Conservation (phyloP, 306 rosid species). For the Casuarina glauca region DNA sequence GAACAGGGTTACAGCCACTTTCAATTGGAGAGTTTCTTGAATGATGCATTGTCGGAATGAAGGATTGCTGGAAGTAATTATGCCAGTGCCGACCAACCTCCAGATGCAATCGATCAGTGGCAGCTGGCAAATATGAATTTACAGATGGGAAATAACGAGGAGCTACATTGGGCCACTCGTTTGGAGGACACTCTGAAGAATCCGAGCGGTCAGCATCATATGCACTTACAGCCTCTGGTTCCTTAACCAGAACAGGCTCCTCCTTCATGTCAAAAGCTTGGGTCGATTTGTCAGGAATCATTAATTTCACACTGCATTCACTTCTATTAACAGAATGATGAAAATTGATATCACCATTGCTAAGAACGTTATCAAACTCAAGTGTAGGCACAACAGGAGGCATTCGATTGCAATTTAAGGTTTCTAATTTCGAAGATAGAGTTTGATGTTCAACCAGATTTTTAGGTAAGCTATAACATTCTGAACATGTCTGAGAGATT, state of each 20-base stretch:
- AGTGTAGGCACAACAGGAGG: constrained; percentile 38
- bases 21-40: constrained; percentile 58
- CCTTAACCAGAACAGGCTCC: constrained; percentile 43
- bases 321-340: constrained; percentile 27
- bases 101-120: constrained; percentile 90
- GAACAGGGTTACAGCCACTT: constrained; percentile 65
- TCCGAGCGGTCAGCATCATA: constrained; percentile 51
- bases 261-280: constrained; percentile 50
- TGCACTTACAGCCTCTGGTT: constrained; percentile 43
- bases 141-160: constrained; percentile 68
- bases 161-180: constrained; percentile 91
- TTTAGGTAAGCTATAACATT: constrained; percentile 33
- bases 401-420: constrained; percentile 36
- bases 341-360: constrained; percentile 32
- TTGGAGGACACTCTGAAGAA: constrained; percentile 61
- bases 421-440: constrained; percentile 38
- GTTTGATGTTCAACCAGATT: constrained; percentile 35
- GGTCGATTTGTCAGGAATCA: constrained; percentile 43
- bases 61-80: constrained; percentile 79
- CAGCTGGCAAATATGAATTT: constrained; percentile 79
- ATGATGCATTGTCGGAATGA: constrained; percentile 69
- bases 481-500: constrained; percentile 31
- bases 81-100: constrained; percentile 97
- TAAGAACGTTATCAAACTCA: constrained; percentile 35
- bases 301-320: constrained; percentile 40